Percentiles rank a stretch among this genome's conserved stretches.
Evolutionary conservation across 441 rosid species (phyloP).

Genomic region (Gossypium gossypioides): DNA sequence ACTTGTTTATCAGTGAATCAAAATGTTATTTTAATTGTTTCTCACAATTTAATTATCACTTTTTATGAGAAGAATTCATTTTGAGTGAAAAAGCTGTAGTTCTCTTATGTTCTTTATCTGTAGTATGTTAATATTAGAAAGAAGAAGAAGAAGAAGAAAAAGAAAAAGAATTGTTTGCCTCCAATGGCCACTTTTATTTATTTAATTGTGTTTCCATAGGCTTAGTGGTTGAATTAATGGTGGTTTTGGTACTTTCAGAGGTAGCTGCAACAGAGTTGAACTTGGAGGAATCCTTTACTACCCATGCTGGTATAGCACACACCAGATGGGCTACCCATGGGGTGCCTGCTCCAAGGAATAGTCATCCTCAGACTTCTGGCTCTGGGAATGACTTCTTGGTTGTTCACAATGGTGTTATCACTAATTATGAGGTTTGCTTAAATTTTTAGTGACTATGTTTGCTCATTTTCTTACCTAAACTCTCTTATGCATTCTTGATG

Average conservation of each 20-base stretch:
- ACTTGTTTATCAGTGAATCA: not conserved
- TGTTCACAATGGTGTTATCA: conserved; percentile 85
- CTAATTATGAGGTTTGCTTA: conserved; percentile 66
- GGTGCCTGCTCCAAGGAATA: conserved; percentile 81
- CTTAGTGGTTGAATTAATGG: conserved; percentile 13
- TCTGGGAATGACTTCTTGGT: conserved; percentile 79
- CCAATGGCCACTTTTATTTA: not conserved
- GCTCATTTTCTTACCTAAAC: not conserved
- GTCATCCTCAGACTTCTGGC: conserved; percentile 90
- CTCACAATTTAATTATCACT: not conserved
- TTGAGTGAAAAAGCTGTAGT: not conserved
- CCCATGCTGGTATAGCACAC: conserved; percentile 93
- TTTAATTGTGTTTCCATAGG: not conserved
- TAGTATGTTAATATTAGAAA: not conserved
- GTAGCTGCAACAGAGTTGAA: conserved; percentile 49
- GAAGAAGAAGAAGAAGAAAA: not conserved
- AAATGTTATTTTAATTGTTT: not conserved
- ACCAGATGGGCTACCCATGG: conserved; percentile 98
- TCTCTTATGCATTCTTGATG: not conserved
- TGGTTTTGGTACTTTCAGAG: conserved; percentile 36
- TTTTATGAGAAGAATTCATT: not conserved
- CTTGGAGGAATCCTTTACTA: conserved; percentile 53
- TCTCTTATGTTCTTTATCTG: not conserved
- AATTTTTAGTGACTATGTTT: not conserved
- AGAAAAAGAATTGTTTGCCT: not conserved